Evolutionary conservation across 176 grass and related monocot species (phyloP), one percentile per base, ranked within the genome.

Genomic region (Oropetium thomaeum): DNA sequence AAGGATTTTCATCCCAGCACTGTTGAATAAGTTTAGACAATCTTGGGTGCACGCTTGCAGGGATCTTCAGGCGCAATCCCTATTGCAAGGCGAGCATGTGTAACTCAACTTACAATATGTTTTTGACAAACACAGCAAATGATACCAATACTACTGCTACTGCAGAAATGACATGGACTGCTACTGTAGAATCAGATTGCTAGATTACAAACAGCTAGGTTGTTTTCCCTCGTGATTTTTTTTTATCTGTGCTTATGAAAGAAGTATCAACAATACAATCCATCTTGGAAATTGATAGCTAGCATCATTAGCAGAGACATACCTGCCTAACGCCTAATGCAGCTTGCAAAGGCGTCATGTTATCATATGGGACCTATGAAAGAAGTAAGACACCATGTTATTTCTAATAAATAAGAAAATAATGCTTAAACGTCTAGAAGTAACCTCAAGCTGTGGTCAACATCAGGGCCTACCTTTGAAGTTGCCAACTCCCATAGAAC

Each of bases 241-340:
- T 71, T 38, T 26, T 10, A 13, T 41, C 2, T 17, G 5, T 58
- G 25, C 26, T 58, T 58, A 4, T 58, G 12, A 58, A 29, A 16
- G 5, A 15, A 40, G 12, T 26, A 39, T 57, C 49, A 57, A 17
- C 17, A 74, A 40, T n/a, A 8, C 12, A 28, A 43, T 58, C 23
- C 26, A 58, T 34, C 23, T 5, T 22, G 60, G 48, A 73, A 41
- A 73, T 14, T 9, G 54, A 49, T 67, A 47, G 14, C 19, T 19
- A 40, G 35, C 37, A 68, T 22, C 15, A n/a, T 54, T 28, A 28
- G 41, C 43, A 34, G 12, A 51, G 49, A 52, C 44, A 35, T 77
- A 97, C 94, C 94, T 91, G 94, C 81, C 88, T 89, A 53, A 98
- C 95, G 75, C 91, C 91, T 84, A 98, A 45, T 57, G 90, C 95